A percentile compares a stretch with the other conserved stretches of the same genome.
Conservation (phyloP, 2,329 filamentous ascomycete species). For the Metarhizium brunneum region DNA sequence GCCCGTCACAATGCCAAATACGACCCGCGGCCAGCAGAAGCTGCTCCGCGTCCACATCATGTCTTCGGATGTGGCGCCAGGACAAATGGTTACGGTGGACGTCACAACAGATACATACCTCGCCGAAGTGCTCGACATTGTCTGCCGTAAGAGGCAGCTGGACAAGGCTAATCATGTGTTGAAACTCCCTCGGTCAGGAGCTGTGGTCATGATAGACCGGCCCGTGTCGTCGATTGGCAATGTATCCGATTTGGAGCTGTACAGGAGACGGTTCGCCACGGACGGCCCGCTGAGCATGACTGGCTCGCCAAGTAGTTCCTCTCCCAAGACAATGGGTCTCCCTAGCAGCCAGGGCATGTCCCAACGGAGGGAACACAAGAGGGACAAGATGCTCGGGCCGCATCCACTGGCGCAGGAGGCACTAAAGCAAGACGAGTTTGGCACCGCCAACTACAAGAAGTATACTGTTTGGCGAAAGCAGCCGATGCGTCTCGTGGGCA, state of each 20-base stretch:
- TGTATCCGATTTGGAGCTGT: slow-evolving; percentile 65
- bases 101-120: slow-evolving; percentile 78
- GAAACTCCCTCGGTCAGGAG: slow-evolving; percentile 65
- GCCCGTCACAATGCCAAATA: slow-evolving; percentile 31
- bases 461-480: slow-evolving; percentile 78
- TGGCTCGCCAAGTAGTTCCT: slow-evolving; percentile 59
- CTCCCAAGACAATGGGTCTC: slow-evolving; percentile 53
- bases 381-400: slow-evolving; percentile 42
- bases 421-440: slow-evolving; percentile 49
- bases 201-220: slow-evolving; percentile 66
- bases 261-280: slow-evolving; percentile 64
- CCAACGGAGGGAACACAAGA: slow-evolving; percentile 42
- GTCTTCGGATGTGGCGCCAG: slow-evolving; percentile 58
- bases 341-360: slow-evolving; percentile 30
- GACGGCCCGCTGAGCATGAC: slow-evolving; percentile 62
- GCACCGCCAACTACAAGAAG: slow-evolving; percentile 56
- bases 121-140: slow-evolving; percentile 69
- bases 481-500: slow-evolving; percentile 68
- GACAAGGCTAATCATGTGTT: slow-evolving; percentile 74
- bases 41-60: slow-evolving; percentile 64
- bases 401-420: slow-evolving; percentile 61
- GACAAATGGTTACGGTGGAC: slow-evolving; percentile 64
- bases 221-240: slow-evolving; percentile 72
- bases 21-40: slow-evolving; percentile 55
- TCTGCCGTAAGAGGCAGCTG: slow-evolving; percentile 67